Conservation (phyloP, 345 rosid species). For the Rhizophora apiculata region DNA sequence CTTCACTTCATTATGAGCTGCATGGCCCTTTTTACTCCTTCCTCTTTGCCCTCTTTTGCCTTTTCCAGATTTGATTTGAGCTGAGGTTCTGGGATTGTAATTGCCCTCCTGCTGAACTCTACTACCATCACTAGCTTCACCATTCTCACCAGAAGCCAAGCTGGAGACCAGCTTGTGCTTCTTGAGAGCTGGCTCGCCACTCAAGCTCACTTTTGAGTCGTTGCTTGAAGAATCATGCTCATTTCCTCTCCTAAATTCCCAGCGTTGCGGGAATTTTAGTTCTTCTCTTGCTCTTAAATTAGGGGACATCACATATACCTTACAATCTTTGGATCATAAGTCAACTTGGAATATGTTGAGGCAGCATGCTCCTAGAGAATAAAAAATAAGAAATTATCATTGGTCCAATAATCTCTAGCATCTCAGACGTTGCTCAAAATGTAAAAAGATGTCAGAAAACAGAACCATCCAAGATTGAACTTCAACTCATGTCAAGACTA, state of each 20-base stretch:
- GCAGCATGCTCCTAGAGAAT: constrained; percentile 1
- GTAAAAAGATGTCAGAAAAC: background rate
- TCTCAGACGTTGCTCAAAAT: too few relatives aligned
- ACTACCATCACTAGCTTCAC: constrained; percentile 25
- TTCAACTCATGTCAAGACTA: constrained; percentile 3
- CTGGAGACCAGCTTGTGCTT: constrained; percentile 28
- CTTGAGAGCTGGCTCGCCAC: constrained; percentile 23
- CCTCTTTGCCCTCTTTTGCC: constrained; percentile 21
- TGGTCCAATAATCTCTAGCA: background rate
- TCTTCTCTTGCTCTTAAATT: constrained; percentile 30
- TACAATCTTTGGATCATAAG: background rate
- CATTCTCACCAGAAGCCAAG: constrained; percentile 24
- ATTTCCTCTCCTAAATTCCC: constrained; percentile 45
- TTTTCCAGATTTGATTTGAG: constrained; percentile 19
- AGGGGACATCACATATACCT: constrained; percentile 14
- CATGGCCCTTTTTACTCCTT: constrained; percentile 13
- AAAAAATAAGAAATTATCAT: background rate
- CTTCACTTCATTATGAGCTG: constrained; percentile 8
- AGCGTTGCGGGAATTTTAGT: constrained; percentile 40
- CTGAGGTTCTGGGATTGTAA: constrained; percentile 13
- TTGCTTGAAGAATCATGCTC: constrained; percentile 44
- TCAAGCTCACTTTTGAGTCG: constrained; percentile 30
- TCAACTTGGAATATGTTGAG: constrained; percentile 1
- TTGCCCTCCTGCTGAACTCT: constrained; percentile 23
- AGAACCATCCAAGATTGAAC: background rate